Conservation (phyloP, 768 basidiomycete genomes). For the Mrakia blollopis region DNA sequence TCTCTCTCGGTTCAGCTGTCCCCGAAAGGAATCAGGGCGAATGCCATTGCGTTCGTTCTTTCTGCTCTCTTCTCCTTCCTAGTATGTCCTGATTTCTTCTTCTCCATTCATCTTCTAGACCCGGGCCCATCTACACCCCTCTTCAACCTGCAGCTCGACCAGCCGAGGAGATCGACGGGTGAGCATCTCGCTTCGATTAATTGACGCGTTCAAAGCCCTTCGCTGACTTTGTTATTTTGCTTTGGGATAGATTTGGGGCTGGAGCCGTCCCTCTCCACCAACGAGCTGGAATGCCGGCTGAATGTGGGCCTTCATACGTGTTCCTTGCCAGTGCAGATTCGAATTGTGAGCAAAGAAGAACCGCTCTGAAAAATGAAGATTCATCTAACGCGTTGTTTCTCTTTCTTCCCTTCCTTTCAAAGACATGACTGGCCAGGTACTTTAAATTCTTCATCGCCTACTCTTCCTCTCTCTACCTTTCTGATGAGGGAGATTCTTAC, state of each 20-base stretch:
- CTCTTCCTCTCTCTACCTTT: no score
- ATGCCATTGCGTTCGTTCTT: no score
- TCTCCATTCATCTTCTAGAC: no score
- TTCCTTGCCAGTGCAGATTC: conserved; percentile 50
- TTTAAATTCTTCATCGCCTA: no score
- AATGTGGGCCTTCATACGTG: conserved; percentile 54
- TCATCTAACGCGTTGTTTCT: background rate
- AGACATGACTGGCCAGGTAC: conserved; percentile 6
- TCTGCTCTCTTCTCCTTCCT: no score
- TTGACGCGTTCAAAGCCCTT: no score
- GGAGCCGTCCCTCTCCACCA: conserved; percentile 38
- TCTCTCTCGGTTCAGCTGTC: conserved; percentile 54
- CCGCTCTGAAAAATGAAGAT: background rate
- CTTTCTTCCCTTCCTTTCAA: background rate
- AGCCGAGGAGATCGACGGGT: conserved; percentile 54
- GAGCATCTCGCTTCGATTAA: no score
- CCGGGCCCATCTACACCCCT: conserved; percentile 52
- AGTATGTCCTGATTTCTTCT: no score
- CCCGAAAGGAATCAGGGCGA: conserved; percentile 57
- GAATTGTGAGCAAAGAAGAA: conserved; percentile 29
- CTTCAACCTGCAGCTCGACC: conserved; percentile 45
- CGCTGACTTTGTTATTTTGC: no score
- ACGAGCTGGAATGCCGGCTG: conserved; percentile 53
- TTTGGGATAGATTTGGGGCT: conserved; percentile 4
- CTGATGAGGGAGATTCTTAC: no score